These are phyloP conservation scores for Candida mattraensis DNA, from an alignment of 805 yeast genomes.

Conservation along the genomic window DNA sequence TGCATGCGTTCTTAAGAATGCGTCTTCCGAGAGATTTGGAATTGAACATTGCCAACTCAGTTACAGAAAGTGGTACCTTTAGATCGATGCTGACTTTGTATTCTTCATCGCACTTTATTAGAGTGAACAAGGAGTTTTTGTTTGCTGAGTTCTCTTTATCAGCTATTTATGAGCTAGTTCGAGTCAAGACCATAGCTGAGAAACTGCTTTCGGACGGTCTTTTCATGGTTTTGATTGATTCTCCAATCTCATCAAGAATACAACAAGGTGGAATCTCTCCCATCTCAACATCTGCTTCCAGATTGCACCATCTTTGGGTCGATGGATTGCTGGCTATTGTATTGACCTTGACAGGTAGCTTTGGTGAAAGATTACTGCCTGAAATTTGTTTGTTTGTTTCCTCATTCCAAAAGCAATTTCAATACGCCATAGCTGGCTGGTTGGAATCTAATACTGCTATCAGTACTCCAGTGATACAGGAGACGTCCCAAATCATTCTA, in stretches of 20 bases:
- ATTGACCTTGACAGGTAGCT: slow-evolving; percentile 54
- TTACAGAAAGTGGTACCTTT: slow-evolving; percentile 60
- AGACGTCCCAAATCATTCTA: slow-evolving; percentile 66
- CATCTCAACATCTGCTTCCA: slow-evolving; percentile 44
- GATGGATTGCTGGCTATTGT: slow-evolving; percentile 74
- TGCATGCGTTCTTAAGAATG: slow-evolving; percentile 54
- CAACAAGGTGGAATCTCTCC: slow-evolving; percentile 65
- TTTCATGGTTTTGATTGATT: slow-evolving; percentile 65
- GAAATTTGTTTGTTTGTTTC: slow-evolving; percentile 64
- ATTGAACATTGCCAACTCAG: slow-evolving; percentile 47
- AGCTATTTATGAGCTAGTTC: slow-evolving; percentile 67
- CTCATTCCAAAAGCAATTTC: slow-evolving; percentile 65
- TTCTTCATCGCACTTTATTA: slow-evolving; percentile 63
- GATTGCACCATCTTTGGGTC: slow-evolving; percentile 78
- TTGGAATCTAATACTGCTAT: slow-evolving; percentile 46
- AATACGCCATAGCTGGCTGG: slow-evolving; percentile 68
- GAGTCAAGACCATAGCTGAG: slow-evolving; percentile 63
- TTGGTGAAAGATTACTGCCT: slow-evolving; percentile 63
- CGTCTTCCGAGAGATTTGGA: slow-evolving; percentile 49
- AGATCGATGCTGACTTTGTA: slow-evolving; percentile 63
- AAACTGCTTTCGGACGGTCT: slow-evolving; percentile 63
- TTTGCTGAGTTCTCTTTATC: slow-evolving; percentile 72
- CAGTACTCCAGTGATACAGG: slow-evolving; percentile 51
- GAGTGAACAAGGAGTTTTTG: slow-evolving; percentile 60
- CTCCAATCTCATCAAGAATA: slow-evolving; percentile 66